A percentile compares a stretch with the other conserved stretches of the same genome.
These are phyloP conservation scores for Xylariaceae sp. DNA, from an alignment of 2,329 filamentous ascomycete genomes.

Conservation along the genomic window DNA sequence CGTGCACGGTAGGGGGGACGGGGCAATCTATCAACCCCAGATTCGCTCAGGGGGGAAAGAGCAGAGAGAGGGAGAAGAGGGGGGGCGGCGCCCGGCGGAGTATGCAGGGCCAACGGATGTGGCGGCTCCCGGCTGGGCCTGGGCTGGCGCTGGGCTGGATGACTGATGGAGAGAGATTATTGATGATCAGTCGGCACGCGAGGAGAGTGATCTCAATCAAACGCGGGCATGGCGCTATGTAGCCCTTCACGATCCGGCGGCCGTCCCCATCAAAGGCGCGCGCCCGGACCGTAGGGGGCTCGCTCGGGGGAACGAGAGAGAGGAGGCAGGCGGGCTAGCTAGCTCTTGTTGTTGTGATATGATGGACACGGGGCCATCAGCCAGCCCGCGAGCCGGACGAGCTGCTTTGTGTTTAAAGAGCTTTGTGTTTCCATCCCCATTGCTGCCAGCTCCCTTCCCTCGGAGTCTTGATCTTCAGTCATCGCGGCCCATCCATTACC, in stretches of 20 bases:
- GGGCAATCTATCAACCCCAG: neutral
- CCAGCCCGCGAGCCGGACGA: too few relatives aligned
- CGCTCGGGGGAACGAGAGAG: too few relatives aligned
- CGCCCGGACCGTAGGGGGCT: neutral
- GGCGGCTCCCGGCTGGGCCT: neutral
- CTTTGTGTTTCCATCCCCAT: neutral
- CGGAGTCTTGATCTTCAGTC: neutral
- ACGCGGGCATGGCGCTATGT: too few relatives aligned
- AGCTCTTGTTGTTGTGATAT: too few relatives aligned
- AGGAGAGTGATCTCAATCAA: neutral
- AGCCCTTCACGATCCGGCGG: too few relatives aligned
- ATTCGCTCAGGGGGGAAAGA: neutral
- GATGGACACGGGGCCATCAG: too few relatives aligned
- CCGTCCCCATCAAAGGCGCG: neutral
- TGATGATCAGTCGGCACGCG: neutral
- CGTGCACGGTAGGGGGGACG: neutral
- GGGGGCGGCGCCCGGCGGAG: too few relatives aligned
- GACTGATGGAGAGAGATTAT: neutral
- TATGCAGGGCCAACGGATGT: neutral
- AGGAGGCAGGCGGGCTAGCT: too few relatives aligned
- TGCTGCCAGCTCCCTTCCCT: neutral
- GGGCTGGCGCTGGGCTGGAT: neutral
- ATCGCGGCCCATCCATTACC: too few relatives aligned
- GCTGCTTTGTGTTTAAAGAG: neutral
- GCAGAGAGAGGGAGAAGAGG: neutral